Percentiles rank a stretch among this genome's conserved stretches.
Evolutionary conservation across 805 yeast genomes (phyloP).

Genomic region (Cyberlindnera petersonii): DNA sequence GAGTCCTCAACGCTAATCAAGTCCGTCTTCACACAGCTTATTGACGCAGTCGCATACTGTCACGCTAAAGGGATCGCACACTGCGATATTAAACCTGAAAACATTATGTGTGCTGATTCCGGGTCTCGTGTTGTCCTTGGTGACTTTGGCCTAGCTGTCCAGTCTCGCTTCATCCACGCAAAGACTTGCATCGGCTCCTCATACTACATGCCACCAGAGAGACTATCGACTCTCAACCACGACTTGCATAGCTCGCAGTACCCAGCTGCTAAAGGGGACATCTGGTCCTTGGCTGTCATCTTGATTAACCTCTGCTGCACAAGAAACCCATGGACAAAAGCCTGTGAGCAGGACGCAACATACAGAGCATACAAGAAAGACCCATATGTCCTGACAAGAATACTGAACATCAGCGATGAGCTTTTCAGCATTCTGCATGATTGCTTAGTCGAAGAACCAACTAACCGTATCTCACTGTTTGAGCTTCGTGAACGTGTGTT

Average conservation of each 20-base stretch:
- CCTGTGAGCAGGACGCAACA: constrained; percentile 59
- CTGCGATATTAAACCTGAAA: constrained; percentile 95
- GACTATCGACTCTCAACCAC: constrained; percentile 40
- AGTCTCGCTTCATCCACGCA: constrained; percentile 50
- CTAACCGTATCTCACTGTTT: constrained; percentile 28
- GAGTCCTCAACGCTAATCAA: constrained; percentile 44
- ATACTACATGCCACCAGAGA: constrained; percentile 92
- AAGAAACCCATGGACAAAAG: constrained; percentile 88
- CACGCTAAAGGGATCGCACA: constrained; percentile 84
- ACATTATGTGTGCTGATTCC: constrained; percentile 62
- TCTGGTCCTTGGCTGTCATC: constrained; percentile 84
- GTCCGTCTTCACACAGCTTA: constrained; percentile 66
- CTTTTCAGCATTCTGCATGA: constrained; percentile 47
- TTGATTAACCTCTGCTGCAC: constrained; percentile 76
- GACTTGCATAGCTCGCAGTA: constrained; percentile 31
- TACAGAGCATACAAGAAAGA: constrained; percentile 60
- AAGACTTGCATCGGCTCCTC: constrained; percentile 82
- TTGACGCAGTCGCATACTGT: constrained; percentile 79
- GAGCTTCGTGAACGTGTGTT: constrained; percentile 21
- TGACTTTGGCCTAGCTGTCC: constrained; percentile 88
- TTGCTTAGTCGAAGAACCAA: constrained; percentile 32
- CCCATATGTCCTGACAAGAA: constrained; percentile 52
- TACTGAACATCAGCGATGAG: constrained; percentile 69
- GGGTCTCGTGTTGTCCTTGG: constrained; percentile 60
- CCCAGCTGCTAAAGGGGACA: constrained; percentile 76